Evolutionary conservation across 1,139 yeast genomes (phyloP), one percentile per base, ranked within the genome.

Genomic region (Pichia sp.): DNA sequence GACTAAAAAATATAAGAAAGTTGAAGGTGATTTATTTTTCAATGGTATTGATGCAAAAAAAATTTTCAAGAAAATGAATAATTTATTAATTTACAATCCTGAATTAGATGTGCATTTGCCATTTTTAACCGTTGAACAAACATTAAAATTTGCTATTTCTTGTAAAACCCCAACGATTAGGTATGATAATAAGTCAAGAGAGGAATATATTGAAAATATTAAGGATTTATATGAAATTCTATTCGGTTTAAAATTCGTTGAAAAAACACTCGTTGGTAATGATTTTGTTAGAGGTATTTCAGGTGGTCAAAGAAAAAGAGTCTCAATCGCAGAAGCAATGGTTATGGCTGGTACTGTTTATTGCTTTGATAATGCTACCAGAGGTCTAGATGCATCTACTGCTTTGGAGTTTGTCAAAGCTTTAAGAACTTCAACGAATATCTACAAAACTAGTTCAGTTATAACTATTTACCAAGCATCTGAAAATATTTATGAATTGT

Each of bases 391-490:
- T 64, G 75, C 88, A 29, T 85, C 88, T n/a, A 83, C 87, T 39
- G 89, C 89, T 8, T 70, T 84, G 52, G 95, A 86, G 66, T 86
- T 85, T 57, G 73, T 82, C 50, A 74, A 79, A 58, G 82, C 90
- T 32, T 69, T 86, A 57, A 81, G 83, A 59, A 75, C 81, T 5
- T 72, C 80, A 35, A 84, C 94, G 3, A 70, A 75, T 39, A 66
- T 83, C 46, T 68, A 78, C 49, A 75, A 76, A 32, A 72, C 79
- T 11, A 75, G 90, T 33, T 79, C 88, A 1, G 69, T 85, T 43
- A 84, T 86, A 55, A 88, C 95, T 28, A 81, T 86, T 51, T 86
- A 86, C 66, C 95, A 86, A 69, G 86, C 89, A 57, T 81, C 88
- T 31, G 88, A 84, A 68, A 85, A 79, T 61, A 85, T 86, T 56